Evolutionary conservation across 805 yeast species (phyloP).

Genomic region (Teunomyces tritomae): DNA sequence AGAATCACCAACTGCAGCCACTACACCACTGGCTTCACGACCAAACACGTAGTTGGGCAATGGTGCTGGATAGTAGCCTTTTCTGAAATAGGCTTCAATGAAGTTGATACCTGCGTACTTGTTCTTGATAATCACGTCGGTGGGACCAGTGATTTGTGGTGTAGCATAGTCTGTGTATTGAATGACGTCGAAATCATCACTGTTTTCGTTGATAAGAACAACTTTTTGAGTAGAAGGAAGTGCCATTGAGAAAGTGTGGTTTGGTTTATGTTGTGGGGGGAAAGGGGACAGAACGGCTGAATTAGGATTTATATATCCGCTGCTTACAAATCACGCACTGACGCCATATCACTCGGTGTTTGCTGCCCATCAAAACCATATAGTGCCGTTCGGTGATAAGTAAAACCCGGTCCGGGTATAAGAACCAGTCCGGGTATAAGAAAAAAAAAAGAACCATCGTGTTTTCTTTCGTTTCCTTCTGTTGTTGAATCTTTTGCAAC

Average conservation of each 20-base stretch:
- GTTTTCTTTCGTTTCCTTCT: too few species aligned
- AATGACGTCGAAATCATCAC: constrained; percentile 57
- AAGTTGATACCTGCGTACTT: constrained; percentile 76
- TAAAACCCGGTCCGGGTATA: too few species aligned
- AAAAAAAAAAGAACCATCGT: too few species aligned
- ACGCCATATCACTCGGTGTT: too few species aligned
- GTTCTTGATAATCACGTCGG: constrained; percentile 69
- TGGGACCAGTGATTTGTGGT: constrained; percentile 50
- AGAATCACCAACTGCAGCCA: constrained; percentile 60
- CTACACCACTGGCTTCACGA: constrained; percentile 68
- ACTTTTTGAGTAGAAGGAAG: constrained; percentile 60
- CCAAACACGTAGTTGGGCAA: constrained; percentile 64
- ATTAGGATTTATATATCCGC: neutral
- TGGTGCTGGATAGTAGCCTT: constrained; percentile 64
- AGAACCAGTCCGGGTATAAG: too few species aligned
- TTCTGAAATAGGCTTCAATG: constrained; percentile 80
- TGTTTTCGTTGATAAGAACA: constrained; percentile 49
- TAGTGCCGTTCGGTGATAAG: too few species aligned
- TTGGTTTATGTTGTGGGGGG: neutral
- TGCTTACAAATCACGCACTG: neutral
- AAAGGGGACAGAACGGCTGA: neutral
- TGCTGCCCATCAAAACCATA: too few species aligned
- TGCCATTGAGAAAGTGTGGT: constrained; percentile 7
- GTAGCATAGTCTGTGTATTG: constrained; percentile 57
- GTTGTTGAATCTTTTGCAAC: neutral